Evolutionary conservation across 2,329 filamentous ascomycete species (phyloP).

Genomic region (Fusarium newnesense): DNA sequence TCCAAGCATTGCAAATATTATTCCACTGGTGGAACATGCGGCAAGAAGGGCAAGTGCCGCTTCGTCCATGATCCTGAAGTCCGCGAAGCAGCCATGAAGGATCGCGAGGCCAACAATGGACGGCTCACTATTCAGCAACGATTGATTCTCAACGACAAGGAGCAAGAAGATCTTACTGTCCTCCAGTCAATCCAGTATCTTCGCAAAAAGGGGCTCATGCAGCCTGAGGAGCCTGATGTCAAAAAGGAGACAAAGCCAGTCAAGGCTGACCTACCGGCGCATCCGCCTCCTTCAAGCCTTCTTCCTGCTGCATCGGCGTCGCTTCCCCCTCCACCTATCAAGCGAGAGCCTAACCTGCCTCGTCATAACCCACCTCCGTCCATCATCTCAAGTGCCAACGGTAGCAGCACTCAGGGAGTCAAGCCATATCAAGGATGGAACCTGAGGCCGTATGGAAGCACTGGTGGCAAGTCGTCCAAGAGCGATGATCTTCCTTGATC

Average conservation of each 20-base stretch:
- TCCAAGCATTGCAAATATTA: conserved; percentile 77
- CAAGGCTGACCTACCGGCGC: conserved; percentile 24
- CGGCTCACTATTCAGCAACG: conserved; percentile 74
- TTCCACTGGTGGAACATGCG: conserved; percentile 74
- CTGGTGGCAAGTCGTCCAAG: conserved; percentile 46
- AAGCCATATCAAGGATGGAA: conserved; percentile 54
- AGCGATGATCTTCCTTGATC: conserved; percentile 49
- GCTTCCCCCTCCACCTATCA: conserved; percentile 50
- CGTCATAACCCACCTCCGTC: conserved; percentile 48
- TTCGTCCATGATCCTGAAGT: conserved; percentile 75
- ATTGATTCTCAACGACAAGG: conserved; percentile 73
- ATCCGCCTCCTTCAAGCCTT: conserved; percentile 43
- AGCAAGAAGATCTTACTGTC: conserved; percentile 73
- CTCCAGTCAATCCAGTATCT: conserved; percentile 74
- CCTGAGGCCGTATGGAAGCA: conserved; percentile 50
- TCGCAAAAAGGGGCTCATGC: conserved; percentile 67
- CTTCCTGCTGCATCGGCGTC: conserved; percentile 54
- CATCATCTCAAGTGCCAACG: conserved; percentile 46
- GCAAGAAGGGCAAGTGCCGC: conserved; percentile 80
- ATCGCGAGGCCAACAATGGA: conserved; percentile 72
- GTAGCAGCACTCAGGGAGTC: conserved; percentile 45
- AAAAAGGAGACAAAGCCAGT: conserved; percentile 33
- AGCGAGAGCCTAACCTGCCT: conserved; percentile 47
- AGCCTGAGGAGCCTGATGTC: conserved; percentile 36
- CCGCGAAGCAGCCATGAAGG: conserved; percentile 70